These are phyloP conservation scores for Scytalidium lignicola DNA, from an alignment of 2,329 filamentous ascomycete species.

Conservation along the genomic window DNA sequence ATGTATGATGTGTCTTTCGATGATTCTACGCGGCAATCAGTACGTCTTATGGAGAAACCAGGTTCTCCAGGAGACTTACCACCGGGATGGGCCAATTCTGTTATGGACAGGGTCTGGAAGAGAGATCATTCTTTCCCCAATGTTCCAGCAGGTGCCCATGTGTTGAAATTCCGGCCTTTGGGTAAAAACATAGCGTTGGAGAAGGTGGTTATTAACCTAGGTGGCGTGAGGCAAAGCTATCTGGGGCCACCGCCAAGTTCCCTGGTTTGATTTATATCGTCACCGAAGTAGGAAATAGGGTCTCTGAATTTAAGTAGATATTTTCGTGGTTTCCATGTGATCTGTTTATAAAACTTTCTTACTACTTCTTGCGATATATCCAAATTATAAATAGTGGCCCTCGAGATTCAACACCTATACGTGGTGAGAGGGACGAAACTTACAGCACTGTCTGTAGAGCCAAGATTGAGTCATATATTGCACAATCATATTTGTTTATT, in stretches of 20 bases:
- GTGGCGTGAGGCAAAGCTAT: constrained; percentile 30
- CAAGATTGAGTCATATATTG: too few species aligned
- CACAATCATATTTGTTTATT: too few species aligned
- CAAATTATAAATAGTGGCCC: too few species aligned
- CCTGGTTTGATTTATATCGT: neutral
- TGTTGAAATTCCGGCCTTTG: constrained; percentile 21
- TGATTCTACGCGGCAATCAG: constrained; percentile 23
- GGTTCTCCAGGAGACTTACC: constrained; percentile 11
- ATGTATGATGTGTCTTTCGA: constrained; percentile 29
- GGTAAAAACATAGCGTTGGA: constrained; percentile 27
- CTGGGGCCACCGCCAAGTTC: constrained; percentile 30
- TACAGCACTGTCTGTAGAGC: too few species aligned
- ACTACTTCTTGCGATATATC: too few species aligned
- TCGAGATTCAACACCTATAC: too few species aligned
- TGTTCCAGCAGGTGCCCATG: constrained; percentile 15
- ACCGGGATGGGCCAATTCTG: constrained; percentile 7
- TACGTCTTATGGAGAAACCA: constrained; percentile 31
- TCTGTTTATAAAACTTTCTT: too few species aligned
- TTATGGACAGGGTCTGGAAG: constrained; percentile 13
- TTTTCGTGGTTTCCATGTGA: too few species aligned
- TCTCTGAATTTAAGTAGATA: too few species aligned
- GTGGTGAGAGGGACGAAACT: too few species aligned
- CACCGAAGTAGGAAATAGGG: too few species aligned
- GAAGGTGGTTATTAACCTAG: constrained; percentile 33
- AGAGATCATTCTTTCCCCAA: constrained; percentile 33